These are phyloP conservation scores for Cyclotella cryptica DNA, from an alignment of 108 stramenopile genomes.

Conservation along the genomic window DNA sequence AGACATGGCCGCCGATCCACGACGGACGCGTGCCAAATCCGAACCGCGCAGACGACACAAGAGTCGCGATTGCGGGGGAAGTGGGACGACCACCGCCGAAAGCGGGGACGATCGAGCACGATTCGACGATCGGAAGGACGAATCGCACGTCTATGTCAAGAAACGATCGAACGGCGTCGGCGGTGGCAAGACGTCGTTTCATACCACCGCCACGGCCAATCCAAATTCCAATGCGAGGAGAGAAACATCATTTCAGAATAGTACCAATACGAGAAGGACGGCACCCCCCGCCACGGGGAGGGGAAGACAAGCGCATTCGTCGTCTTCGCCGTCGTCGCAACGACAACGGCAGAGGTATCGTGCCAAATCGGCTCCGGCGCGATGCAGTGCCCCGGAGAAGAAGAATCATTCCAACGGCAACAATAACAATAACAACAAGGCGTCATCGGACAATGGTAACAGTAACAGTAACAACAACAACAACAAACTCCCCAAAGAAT, in stretches of 20 bases:
- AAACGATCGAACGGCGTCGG: background rate
- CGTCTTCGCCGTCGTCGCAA: background rate
- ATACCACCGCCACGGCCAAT: no score
- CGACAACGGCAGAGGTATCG: constrained; percentile 6
- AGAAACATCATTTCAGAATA: background rate
- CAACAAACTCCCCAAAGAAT: constrained; percentile 34
- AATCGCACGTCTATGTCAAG: no score
- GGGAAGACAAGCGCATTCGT: no score
- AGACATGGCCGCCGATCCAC: background rate
- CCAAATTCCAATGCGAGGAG: background rate
- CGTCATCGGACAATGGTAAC: no score
- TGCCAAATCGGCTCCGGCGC: constrained; percentile 42
- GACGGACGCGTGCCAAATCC: background rate
- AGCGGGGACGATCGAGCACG: constrained; percentile 2
- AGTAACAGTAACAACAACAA: no score
- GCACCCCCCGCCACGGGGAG: no score
- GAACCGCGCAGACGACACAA: background rate
- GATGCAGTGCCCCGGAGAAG: constrained; percentile 10
- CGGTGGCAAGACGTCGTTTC: background rate
- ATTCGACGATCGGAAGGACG: background rate
- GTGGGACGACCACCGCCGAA: background rate
- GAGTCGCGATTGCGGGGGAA: background rate
- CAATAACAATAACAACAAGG: background rate
- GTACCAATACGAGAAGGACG: no score
- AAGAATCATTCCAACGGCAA: background rate